A percentile compares a stretch with the other conserved stretches of the same genome.
Conservation (phyloP, 169 alveolate species). For the Plasmodium sp. region DNA sequence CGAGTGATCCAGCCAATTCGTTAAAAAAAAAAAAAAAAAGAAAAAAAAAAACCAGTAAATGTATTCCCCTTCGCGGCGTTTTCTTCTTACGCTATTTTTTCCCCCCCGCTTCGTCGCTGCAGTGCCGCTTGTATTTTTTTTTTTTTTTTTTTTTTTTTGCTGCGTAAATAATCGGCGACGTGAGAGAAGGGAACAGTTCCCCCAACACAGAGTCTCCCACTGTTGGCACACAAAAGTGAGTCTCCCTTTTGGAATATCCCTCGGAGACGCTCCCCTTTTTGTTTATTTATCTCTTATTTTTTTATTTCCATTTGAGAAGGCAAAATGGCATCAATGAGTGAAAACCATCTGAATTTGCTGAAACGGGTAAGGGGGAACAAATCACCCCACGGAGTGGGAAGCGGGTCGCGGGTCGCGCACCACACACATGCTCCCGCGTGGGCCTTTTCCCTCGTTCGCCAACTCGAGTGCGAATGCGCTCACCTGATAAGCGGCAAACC, state of each 20-base stretch:
- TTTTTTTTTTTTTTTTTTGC: background rate
- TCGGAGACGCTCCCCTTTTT: background rate
- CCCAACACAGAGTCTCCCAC: background rate
- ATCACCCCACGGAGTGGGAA: background rate
- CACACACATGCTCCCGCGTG: background rate
- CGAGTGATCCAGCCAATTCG: background rate
- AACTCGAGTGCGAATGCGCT: background rate
- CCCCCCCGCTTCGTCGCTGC: too few species aligned
- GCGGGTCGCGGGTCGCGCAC: background rate
- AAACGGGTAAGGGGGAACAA: conserved; percentile 27
- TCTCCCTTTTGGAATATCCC: background rate
- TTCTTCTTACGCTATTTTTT: background rate
- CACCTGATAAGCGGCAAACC: background rate
- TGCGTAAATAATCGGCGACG: background rate
- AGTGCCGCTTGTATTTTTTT: background rate
- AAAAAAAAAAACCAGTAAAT: background rate
- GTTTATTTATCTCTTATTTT: background rate
- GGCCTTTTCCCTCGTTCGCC: background rate
- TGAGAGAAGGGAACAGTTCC: background rate
- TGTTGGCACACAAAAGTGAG: background rate
- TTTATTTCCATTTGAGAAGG: background rate
- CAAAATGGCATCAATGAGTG: conserved; percentile 19
- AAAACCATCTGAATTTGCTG: conserved; percentile 9
- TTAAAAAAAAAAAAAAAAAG: background rate
- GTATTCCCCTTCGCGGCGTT: background rate